A percentile compares a stretch with the other conserved stretches of the same genome.
These are phyloP conservation scores for Cryomyces minteri DNA, from an alignment of 495 filamentous ascomycete genomes.

Conservation along the genomic window DNA sequence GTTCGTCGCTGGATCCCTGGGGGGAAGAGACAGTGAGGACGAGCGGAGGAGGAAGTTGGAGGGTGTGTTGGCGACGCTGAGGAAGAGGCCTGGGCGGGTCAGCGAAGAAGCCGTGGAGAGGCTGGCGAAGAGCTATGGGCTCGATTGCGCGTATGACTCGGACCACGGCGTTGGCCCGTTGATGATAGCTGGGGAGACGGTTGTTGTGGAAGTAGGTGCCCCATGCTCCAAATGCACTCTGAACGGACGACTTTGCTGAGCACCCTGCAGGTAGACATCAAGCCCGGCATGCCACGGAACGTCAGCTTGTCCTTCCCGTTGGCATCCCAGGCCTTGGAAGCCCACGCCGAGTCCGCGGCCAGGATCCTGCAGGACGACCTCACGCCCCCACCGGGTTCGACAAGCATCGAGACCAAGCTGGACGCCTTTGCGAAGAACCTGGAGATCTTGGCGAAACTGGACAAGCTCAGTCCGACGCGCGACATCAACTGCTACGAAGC, in stretches of 20 bases:
- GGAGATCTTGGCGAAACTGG: slow-evolving; percentile 55
- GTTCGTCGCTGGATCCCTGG: neutral
- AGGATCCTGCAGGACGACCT: slow-evolving; percentile 34
- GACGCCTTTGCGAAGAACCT: slow-evolving; percentile 64
- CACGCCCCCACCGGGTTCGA: slow-evolving; percentile 23
- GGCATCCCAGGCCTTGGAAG: slow-evolving; percentile 26
- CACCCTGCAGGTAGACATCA: neutral
- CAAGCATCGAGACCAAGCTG: slow-evolving; percentile 35
- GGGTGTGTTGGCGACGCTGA: slow-evolving; percentile 29
- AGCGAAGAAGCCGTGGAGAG: slow-evolving; percentile 69
- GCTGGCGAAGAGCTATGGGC: slow-evolving; percentile 47
- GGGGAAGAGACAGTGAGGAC: slow-evolving; percentile 28
- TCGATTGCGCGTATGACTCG: slow-evolving; percentile 14
- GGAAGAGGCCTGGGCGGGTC: slow-evolving; percentile 28
- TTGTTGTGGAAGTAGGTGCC: slow-evolving; percentile 31
- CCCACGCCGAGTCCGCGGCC: slow-evolving; percentile 28
- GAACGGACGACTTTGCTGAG: too few species aligned
- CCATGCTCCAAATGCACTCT: too few species aligned
- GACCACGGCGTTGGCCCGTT: slow-evolving; percentile 28
- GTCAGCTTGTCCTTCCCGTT: slow-evolving; percentile 24
- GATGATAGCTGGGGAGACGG: slow-evolving; percentile 47
- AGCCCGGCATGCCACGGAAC: slow-evolving; percentile 26
- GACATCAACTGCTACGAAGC: slow-evolving; percentile 81
- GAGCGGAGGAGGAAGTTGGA: slow-evolving; percentile 36
- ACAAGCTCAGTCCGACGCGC: slow-evolving; percentile 47